Conservation (phyloP, 129 eudicot genomes). For the Silybum marianum region DNA sequence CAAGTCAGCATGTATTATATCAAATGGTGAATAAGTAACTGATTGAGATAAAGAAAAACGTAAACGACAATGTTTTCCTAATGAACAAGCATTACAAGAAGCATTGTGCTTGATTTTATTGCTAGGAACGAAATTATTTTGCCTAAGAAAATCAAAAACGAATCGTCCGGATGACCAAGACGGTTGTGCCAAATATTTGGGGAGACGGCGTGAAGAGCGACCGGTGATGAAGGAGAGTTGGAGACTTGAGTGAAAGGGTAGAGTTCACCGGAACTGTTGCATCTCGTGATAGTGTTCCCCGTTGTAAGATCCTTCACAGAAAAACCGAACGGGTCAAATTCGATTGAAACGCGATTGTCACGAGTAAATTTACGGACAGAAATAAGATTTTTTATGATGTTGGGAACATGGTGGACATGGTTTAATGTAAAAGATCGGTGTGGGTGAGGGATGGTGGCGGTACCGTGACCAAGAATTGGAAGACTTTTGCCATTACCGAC, state of each 20-base stretch:
- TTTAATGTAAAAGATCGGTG: background rate
- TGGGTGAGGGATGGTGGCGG: background rate
- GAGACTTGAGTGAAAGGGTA: background rate
- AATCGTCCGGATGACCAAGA: background rate
- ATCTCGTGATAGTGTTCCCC: background rate
- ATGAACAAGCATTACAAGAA: background rate
- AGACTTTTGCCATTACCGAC: too few species aligned
- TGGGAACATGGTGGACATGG: background rate
- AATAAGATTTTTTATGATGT: background rate
- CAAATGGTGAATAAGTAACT: background rate
- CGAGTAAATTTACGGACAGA: background rate
- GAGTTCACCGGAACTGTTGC: background rate
- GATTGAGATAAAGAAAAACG: background rate
- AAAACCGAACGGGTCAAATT: background rate
- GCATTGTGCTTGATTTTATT: background rate
- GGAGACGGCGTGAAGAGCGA: background rate
- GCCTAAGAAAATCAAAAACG: background rate
- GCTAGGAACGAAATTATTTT: background rate
- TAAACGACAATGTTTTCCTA: background rate
- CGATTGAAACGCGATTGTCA: background rate
- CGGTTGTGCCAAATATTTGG: background rate
- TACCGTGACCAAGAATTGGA: background rate
- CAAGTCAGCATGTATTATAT: background rate
- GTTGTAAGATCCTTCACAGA: background rate
- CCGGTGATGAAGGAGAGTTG: background rate